Evolutionary conservation across 2,329 filamentous ascomycete genomes (phyloP).

Genomic region (Ophiostoma piceae): DNA sequence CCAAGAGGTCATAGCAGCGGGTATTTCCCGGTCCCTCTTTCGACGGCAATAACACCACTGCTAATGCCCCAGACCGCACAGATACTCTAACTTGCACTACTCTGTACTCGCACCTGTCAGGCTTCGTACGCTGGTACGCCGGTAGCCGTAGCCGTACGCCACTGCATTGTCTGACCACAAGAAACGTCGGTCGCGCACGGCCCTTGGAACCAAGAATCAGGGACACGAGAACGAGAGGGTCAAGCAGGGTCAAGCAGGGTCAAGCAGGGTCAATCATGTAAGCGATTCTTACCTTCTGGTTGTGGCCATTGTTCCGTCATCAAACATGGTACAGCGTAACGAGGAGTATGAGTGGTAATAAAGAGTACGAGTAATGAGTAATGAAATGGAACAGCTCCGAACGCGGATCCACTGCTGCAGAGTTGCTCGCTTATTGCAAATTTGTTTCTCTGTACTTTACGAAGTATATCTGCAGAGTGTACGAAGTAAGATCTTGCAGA

Average conservation of each 20-base stretch:
- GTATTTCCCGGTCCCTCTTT: neutral
- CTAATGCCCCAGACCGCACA: neutral
- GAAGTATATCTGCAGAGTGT: too few relatives aligned
- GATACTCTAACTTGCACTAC: neutral
- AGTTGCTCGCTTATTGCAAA: neutral
- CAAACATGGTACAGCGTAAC: neutral
- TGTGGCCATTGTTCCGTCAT: constrained; percentile 5
- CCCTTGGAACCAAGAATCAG: neutral
- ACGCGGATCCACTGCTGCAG: neutral
- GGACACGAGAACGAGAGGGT: neutral
- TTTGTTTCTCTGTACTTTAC: neutral
- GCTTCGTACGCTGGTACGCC: neutral
- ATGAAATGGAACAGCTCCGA: neutral
- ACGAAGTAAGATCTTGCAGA: too few relatives aligned
- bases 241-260: neutral
- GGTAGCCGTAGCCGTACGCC: neutral
- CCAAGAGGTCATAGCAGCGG: neutral
- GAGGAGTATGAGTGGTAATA: too few relatives aligned
- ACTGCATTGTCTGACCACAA: neutral
- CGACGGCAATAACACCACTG: neutral
- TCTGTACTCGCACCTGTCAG: neutral
- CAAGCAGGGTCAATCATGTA: neutral
- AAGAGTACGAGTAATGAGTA: neutral
- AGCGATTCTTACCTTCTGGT: neutral
- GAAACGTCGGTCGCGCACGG: neutral